phyloP scores from a whole-genome alignment of 2,329 filamentous ascomycete genomes.

The Alternaria postmessia region DNA sequence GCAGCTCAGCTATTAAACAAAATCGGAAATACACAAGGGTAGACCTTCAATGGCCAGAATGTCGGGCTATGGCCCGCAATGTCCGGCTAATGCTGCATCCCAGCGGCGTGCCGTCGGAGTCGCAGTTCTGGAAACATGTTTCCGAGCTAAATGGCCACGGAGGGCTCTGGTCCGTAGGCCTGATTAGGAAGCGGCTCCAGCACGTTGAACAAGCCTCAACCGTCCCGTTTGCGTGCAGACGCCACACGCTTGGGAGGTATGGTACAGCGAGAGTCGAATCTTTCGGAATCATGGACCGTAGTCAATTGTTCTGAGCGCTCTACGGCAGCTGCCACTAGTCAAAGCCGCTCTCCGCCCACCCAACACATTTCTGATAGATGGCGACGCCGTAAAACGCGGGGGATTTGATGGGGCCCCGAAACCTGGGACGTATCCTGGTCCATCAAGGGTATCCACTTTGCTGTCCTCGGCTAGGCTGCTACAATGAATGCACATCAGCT shows the following conservation, averaged over 20 bases:
- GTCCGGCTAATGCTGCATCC: slow-evolving; percentile 22
- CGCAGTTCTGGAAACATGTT: slow-evolving; percentile 23
- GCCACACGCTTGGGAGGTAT: neutral
- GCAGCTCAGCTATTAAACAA: slow-evolving; percentile 24
- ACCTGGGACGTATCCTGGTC: slow-evolving; percentile 6
- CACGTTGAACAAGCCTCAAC: slow-evolving; percentile 11
- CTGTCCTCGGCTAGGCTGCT: slow-evolving; percentile 12
- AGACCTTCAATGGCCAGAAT: slow-evolving; percentile 3
- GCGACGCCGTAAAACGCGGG: slow-evolving; percentile 8
- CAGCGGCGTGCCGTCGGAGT: slow-evolving; percentile 12
- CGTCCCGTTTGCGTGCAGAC: slow-evolving; percentile 6
- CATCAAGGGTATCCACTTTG: slow-evolving; percentile 13
- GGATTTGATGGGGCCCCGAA: slow-evolving; percentile 13
- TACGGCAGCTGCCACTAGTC: neutral
- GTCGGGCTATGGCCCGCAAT: slow-evolving; percentile 21
- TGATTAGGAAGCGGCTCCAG: slow-evolving; percentile 10
- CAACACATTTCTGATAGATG: slow-evolving; percentile 2
- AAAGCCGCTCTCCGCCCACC: neutral
- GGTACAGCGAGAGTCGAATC: neutral
- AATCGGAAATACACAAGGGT: slow-evolving; percentile 5
- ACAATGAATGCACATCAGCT: neutral
- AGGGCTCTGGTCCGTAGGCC: slow-evolving; percentile 10
- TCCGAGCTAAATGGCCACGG: slow-evolving; percentile 7
- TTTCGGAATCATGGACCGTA: neutral
- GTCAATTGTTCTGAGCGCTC: neutral